phyloP scores from a whole-genome alignment of 2,329 filamentous ascomycete species.

The Mycosphaerella arachidis region DNA sequence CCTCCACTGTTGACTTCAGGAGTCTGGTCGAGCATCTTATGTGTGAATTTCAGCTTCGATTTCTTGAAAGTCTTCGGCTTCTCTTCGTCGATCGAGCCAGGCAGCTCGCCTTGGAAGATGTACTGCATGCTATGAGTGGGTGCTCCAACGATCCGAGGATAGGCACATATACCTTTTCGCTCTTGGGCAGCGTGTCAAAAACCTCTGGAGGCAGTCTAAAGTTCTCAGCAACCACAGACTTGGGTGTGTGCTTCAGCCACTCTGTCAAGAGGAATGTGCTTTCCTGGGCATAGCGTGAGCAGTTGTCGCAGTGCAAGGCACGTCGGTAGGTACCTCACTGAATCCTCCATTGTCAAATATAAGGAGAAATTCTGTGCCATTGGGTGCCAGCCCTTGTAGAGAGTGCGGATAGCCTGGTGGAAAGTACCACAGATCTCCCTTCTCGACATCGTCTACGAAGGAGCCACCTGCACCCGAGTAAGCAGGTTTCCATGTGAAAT shows the following conservation, averaged over 20 bases:
- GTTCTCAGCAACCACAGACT: conserved; percentile 68
- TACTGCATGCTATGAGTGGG: conserved; percentile 39
- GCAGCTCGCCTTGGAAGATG: conserved; percentile 66
- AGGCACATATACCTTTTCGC: conserved; percentile 47
- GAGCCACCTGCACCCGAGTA: conserved; percentile 43
- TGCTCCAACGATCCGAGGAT: no score
- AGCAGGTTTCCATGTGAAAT: no score
- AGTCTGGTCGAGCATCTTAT: conserved; percentile 66
- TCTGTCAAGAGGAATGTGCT: conserved; percentile 61
- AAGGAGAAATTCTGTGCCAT: conserved; percentile 59
- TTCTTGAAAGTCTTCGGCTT: conserved; percentile 60
- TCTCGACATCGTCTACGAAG: conserved; percentile 70
- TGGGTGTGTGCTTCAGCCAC: conserved; percentile 69
- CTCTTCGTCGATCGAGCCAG: conserved; percentile 62
- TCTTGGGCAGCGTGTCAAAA: conserved; percentile 62
- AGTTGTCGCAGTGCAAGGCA: no score
- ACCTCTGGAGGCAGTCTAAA: conserved; percentile 68
- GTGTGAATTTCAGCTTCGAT: conserved; percentile 64
- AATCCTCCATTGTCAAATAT: conserved; percentile 59
- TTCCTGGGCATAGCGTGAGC: no score
- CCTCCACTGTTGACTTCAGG: conserved; percentile 64
- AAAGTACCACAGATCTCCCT: conserved; percentile 79
- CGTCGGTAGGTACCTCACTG: conserved; percentile 57
- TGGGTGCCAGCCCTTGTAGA: conserved; percentile 62
- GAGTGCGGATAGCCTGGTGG: conserved; percentile 73